These are phyloP conservation scores for Flagelloscypha sp. DNA, from an alignment of 768 basidiomycete genomes.

Conservation along the genomic window DNA sequence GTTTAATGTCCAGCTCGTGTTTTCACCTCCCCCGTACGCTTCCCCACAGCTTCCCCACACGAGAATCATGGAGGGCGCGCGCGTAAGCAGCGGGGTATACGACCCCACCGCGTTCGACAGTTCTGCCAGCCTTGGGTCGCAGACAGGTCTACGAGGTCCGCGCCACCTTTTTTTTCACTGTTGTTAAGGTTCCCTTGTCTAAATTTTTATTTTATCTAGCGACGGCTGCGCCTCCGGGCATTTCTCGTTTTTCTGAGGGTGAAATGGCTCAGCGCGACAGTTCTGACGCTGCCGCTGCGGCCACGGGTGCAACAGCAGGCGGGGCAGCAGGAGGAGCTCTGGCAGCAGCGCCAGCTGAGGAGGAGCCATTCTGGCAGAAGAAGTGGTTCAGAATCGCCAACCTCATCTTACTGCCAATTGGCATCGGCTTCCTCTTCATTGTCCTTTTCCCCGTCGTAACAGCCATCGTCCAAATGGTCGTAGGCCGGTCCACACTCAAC, in stretches of 20 bases:
- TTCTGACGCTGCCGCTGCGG: conserved; percentile 8
- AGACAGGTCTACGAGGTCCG: conserved; percentile 27
- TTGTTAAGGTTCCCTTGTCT: conserved; percentile 2
- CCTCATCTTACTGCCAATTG: conserved; percentile 40
- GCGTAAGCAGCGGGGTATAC: conserved; percentile 29
- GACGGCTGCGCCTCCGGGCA: conserved; percentile 26
- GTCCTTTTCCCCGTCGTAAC: conserved; percentile 59
- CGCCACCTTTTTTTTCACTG: conserved; percentile 1
- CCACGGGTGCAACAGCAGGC: conserved; percentile 5
- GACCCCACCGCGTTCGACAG: conserved; percentile 20
- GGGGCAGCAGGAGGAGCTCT: conserved; percentile 1
- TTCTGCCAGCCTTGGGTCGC: conserved; percentile 23
- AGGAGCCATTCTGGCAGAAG: conserved; percentile 48
- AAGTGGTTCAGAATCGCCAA: conserved; percentile 56
- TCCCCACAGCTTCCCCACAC: too few species aligned
- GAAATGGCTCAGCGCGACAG: conserved; percentile 10
- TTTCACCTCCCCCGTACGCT: too few species aligned
- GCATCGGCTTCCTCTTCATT: conserved; percentile 58
- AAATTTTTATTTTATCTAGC: conserved; percentile 15
- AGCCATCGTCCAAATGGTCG: conserved; percentile 58
- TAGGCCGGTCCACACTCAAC: conserved; percentile 47
- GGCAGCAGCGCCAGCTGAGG: conserved; percentile 12
- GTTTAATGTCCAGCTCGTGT: too few species aligned
- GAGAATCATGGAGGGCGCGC: too few species aligned
- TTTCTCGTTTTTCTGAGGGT: conserved; percentile 18